phyloP scores from a whole-genome alignment of 495 filamentous ascomycete species.

The Pseudoneurospora amorphoporcata region DNA sequence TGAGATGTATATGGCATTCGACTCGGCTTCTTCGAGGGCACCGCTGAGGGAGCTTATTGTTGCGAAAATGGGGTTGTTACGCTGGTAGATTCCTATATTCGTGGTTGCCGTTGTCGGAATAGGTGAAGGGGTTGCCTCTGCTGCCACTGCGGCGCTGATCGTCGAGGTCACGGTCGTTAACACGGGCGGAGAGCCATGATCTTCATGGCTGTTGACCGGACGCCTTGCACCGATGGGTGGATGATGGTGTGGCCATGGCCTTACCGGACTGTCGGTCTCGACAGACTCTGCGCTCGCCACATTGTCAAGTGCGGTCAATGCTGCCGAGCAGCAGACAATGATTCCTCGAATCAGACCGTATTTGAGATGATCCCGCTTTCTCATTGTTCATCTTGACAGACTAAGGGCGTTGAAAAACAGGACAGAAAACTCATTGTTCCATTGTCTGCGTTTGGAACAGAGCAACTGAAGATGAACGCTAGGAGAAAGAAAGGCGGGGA shows the following conservation, averaged over 20 bases:
- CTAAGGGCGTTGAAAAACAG: neutral
- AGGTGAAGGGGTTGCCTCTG: neutral
- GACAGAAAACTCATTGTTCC: neutral
- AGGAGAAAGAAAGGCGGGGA: neutral
- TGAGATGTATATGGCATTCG: constrained; percentile 3
- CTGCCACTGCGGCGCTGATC: neutral
- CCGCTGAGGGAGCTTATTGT: constrained; percentile 12
- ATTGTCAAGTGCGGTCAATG: neutral
- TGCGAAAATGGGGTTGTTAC: neutral
- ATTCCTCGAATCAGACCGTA: neutral
- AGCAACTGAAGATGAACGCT: neutral
- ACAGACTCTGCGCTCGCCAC: neutral
- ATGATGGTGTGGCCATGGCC: neutral
- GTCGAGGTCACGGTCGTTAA: neutral
- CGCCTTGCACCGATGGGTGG: neutral
- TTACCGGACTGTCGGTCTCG: neutral
- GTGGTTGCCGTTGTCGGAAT: constrained; percentile 1
- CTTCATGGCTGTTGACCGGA: neutral
- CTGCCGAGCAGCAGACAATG: neutral
- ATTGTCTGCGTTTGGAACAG: neutral
- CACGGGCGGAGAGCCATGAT: neutral
- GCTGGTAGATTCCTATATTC: neutral
- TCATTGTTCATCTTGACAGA: neutral
- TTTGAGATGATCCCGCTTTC: neutral
- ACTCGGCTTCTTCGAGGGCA: constrained; percentile 6